phyloP scores from a whole-genome alignment of 345 rosid genomes.

The Ceriops zippeliana region DNA sequence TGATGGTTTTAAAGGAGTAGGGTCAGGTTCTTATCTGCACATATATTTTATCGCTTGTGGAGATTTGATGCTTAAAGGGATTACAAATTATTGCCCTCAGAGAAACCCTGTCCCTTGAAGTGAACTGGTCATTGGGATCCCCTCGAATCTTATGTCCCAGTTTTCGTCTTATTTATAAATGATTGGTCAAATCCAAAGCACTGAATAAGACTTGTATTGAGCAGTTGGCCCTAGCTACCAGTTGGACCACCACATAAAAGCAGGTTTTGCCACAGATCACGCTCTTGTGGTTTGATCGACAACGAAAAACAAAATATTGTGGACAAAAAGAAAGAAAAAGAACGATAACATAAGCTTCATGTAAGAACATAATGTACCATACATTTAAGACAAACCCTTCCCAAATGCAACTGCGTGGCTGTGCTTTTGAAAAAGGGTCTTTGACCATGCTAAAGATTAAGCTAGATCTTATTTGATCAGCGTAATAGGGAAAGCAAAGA shows the following conservation, averaged over 20 bases:
- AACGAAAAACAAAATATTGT: neutral
- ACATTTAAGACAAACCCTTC: conserved; percentile 13
- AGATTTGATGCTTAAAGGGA: conserved; percentile 42
- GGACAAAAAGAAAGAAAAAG: neutral
- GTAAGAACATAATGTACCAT: conserved; percentile 20
- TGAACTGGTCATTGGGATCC: conserved; percentile 28
- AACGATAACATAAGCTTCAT: conserved; percentile 13
- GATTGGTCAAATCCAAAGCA: conserved; percentile 20
- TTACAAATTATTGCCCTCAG: conserved; percentile 40
- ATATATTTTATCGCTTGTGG: conserved; percentile 13
- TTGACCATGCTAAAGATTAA: conserved; percentile 10
- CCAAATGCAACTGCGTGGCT: conserved; percentile 12
- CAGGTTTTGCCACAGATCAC: neutral
- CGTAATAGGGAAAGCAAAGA: neutral
- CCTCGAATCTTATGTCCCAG: conserved; percentile 31
- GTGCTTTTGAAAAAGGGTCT: conserved; percentile 12
- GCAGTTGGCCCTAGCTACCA: conserved; percentile 2
- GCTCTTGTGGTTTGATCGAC: neutral
- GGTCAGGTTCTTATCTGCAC: conserved; percentile 53
- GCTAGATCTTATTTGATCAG: conserved; percentile 2
- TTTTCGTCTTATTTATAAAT: neutral
- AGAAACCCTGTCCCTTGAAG: conserved; percentile 22
- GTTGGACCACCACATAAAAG: conserved; percentile 21
- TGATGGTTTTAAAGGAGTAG: conserved; percentile 25
- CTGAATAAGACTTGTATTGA: conserved; percentile 9